phyloP scores from a whole-genome alignment of 192 early-diverging fungal species.

The Linnemannia zychae region DNA sequence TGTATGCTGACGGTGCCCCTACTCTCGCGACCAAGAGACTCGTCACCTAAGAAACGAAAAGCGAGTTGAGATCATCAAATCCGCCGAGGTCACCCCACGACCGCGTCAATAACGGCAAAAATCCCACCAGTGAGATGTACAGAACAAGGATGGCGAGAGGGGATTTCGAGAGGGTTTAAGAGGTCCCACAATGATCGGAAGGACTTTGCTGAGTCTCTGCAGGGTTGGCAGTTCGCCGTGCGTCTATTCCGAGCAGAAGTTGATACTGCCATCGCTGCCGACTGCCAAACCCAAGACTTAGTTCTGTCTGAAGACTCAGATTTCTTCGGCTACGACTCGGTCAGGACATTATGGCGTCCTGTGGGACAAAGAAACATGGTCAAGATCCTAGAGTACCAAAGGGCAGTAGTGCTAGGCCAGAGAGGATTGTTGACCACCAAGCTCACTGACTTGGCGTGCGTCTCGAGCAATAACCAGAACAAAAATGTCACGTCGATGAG shows the following conservation, averaged over 20 bases:
- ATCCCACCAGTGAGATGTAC: conserved; percentile 5
- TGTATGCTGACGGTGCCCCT: conserved; percentile 17
- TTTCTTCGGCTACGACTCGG: conserved; percentile 11
- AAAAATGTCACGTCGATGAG: no score
- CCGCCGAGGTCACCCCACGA: conserved; percentile 16
- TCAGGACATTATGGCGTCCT: conserved; percentile 1
- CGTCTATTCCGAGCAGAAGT: conserved; percentile 6
- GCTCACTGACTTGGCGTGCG: no score
- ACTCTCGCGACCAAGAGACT: conserved; percentile 21
- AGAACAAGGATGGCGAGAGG: conserved; percentile 10
- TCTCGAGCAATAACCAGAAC: no score
- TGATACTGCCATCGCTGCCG: conserved; percentile 11
- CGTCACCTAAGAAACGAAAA: conserved; percentile 1
- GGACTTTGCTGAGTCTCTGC: conserved; percentile 10
- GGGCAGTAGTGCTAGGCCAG: not conserved
- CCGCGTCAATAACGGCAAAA: conserved; percentile 2
- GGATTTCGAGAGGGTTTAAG: conserved; percentile 2
- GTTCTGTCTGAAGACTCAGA: conserved; percentile 18
- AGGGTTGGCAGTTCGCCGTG: not conserved
- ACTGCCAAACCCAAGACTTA: conserved; percentile 9
- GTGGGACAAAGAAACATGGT: conserved; percentile 9
- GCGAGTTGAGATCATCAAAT: conserved; percentile 10
- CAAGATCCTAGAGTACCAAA: conserved; percentile 22
- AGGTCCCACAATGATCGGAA: conserved; percentile 5
- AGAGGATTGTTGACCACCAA: conserved; percentile 21